Evolutionary conservation across 2,329 filamentous ascomycete genomes (phyloP).

Genomic region (Talaromyces sp.): DNA sequence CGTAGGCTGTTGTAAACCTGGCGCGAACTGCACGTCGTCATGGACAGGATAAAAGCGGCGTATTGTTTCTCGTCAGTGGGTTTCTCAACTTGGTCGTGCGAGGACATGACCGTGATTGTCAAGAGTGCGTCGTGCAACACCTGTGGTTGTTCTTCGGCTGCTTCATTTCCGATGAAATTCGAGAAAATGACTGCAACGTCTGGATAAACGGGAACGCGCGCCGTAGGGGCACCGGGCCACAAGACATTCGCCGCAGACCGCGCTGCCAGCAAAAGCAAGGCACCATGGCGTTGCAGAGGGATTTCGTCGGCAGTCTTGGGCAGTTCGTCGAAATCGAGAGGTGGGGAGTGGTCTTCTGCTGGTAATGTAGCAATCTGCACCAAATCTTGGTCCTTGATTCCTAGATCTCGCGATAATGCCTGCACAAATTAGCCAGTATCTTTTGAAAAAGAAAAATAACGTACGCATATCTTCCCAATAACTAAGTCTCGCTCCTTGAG

Average conservation of each 20-base stretch:
- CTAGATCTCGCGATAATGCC: slow-evolving; percentile 52
- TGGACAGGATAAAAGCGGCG: slow-evolving; percentile 46
- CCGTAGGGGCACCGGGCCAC: slow-evolving; percentile 39
- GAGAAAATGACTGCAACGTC: slow-evolving; percentile 47
- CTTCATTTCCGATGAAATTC: slow-evolving; percentile 45
- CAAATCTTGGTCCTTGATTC: slow-evolving; percentile 45
- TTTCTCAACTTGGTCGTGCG: slow-evolving; percentile 41
- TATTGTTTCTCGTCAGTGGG: slow-evolving; percentile 49
- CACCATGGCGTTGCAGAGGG: slow-evolving; percentile 51
- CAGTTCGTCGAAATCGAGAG: slow-evolving; percentile 50
- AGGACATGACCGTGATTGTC: slow-evolving; percentile 47
- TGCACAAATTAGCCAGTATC: slow-evolving; percentile 12
- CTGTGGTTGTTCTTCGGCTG: slow-evolving; percentile 44
- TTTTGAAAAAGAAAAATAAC: slow-evolving; percentile 8
- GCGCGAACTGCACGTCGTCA: slow-evolving; percentile 33
- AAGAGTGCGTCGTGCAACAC: slow-evolving; percentile 52
- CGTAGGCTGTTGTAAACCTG: slow-evolving; percentile 34
- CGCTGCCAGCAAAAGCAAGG: slow-evolving; percentile 51
- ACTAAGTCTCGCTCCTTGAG: slow-evolving; percentile 51
- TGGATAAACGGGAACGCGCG: slow-evolving; percentile 47
- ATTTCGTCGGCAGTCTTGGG: slow-evolving; percentile 50
- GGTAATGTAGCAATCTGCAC: slow-evolving; percentile 39
- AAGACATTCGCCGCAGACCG: slow-evolving; percentile 46
- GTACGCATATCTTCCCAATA: slow-evolving; percentile 51
- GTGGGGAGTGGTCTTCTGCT: slow-evolving; percentile 35